Percentiles rank a stretch among this genome's conserved stretches.
phyloP scores from a whole-genome alignment of 2,329 filamentous ascomycete genomes.

The Catunica adiposa region DNA sequence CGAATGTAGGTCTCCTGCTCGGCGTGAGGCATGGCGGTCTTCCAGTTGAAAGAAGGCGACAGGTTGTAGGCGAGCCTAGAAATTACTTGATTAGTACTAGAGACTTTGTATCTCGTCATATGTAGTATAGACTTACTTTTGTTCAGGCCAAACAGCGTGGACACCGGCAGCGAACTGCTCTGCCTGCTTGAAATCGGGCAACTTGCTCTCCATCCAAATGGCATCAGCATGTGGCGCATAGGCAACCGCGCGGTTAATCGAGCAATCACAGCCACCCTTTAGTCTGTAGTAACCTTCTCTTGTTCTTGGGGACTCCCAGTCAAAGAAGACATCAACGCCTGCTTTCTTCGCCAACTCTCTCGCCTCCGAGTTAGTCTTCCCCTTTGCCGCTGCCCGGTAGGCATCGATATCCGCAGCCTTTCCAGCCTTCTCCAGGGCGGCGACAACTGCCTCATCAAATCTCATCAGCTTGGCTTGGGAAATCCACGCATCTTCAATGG shows the following conservation, averaged over 20 bases:
- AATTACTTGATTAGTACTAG: slow-evolving; percentile 3
- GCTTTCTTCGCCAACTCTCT: slow-evolving; percentile 61
- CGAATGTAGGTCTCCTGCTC: slow-evolving; percentile 97
- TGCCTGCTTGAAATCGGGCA: slow-evolving; percentile 81
- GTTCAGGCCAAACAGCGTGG: slow-evolving; percentile 85
- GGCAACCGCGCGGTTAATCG: slow-evolving; percentile 75
- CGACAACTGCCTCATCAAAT: slow-evolving; percentile 78
- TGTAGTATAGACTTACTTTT: slow-evolving; percentile 50
- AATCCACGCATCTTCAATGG: slow-evolving; percentile 82
- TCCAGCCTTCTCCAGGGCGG: slow-evolving; percentile 56
- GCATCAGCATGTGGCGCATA: slow-evolving; percentile 89
- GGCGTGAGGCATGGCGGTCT: slow-evolving; percentile 75
- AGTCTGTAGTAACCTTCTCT: slow-evolving; percentile 92
- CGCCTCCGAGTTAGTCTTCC: slow-evolving; percentile 73
- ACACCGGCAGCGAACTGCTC: slow-evolving; percentile 87
- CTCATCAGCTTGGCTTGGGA: slow-evolving; percentile 64
- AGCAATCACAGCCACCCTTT: slow-evolving; percentile 78
- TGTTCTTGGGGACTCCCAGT: slow-evolving; percentile 89
- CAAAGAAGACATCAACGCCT: slow-evolving; percentile 66
- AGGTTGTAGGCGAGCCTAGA: slow-evolving; percentile 87
- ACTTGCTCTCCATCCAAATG: slow-evolving; percentile 99
- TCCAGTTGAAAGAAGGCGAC: slow-evolving; percentile 99
- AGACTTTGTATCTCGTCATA: slow-evolving; percentile 13
- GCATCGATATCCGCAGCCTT: slow-evolving; percentile 42
- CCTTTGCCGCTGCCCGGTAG: slow-evolving; percentile 53